Base-by-base conservation (phyloP, 2,329 filamentous ascomycete species). In the Pseudogymnoascus sp. region DNA sequence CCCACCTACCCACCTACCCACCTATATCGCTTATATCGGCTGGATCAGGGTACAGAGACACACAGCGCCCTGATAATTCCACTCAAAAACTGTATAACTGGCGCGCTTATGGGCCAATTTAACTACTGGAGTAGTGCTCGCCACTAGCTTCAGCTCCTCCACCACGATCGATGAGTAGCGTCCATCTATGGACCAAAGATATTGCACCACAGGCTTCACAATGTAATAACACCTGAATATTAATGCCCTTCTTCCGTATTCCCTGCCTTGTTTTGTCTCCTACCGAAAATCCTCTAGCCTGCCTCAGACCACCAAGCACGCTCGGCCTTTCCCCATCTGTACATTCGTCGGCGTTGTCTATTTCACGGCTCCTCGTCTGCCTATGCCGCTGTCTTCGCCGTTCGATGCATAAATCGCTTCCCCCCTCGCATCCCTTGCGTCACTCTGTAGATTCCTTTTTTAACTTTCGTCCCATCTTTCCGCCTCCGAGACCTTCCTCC, bases 141-240 rank as follows among this genome's bases (percentile, higher is more conserved):
- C 48, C 48, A 55, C 48, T 55, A 55, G 48, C 48, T 55, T 55
- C 48, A 55, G 48, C 29, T 33, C 48, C 48, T 55, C 48, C 48
- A 55, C 48, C 29, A 15, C n/a, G 48, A 55, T 55, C 48, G 48
- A 55, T 55, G 27, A 10, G 48, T 55, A 55, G 48, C 29, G 48
- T 5, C 29, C 6, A 33, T 55, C 27, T 55, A 33, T 55, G 48
- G 48, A 55, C 29, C 48, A 55, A 55, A 33, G 48, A 55, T 33
- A 55, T 55, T 55, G 48, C 48, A 55, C 48, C 48, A 55, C 48
- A 33, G 48, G 48, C 48, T n/a, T 55, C 48, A 55, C 29, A 55
- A 55, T 55, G 48, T 55, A 55, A 55, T 55, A 55, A 33, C 29
- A 33, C 27, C 48, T 33, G 29, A 33, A 18, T 55, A 33, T 55